Evolutionary conservation across 331 rosid genomes (phyloP).

Genomic region (Acacia concinna): DNA sequence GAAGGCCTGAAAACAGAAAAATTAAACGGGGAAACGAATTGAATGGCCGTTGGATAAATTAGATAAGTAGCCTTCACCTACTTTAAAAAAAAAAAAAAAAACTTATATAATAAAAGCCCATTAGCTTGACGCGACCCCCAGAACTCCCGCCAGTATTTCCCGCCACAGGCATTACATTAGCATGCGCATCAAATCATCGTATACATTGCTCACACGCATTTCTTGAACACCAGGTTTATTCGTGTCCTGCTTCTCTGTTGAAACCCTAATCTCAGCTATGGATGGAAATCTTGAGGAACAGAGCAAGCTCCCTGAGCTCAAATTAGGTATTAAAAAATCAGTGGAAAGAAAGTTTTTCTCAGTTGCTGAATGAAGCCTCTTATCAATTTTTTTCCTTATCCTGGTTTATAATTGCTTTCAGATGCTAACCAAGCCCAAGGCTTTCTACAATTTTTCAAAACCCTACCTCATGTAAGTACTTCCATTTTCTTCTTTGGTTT

Average conservation of each 20-base stretch:
- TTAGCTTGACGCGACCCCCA: slow-evolving; percentile 17
- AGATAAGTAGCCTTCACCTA: too few relatives aligned
- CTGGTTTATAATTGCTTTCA: slow-evolving; percentile 30
- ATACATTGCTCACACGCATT: background rate
- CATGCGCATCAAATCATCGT: background rate
- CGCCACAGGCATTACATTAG: slow-evolving; percentile 45
- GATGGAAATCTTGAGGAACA: slow-evolving; percentile 54
- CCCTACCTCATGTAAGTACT: slow-evolving; percentile 67
- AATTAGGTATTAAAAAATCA: slow-evolving; percentile 52
- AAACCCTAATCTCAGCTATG: slow-evolving; percentile 60
- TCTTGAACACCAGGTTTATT: background rate
- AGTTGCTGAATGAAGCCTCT: background rate
- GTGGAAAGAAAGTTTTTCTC: slow-evolving; percentile 14
- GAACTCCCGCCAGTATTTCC: slow-evolving; percentile 50
- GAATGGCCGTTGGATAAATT: too few relatives aligned
- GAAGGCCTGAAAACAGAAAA: too few relatives aligned
- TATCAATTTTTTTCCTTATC: background rate
- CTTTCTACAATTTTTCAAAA: slow-evolving; percentile 88
- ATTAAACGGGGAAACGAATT: too few relatives aligned
- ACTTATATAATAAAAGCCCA: too few relatives aligned
- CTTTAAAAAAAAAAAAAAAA: too few relatives aligned
- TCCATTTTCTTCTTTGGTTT: slow-evolving; percentile 11
- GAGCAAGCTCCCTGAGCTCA: slow-evolving; percentile 87
- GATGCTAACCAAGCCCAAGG: slow-evolving; percentile 97
- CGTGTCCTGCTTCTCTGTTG: background rate